Evolutionary conservation across 1,139 yeast species (phyloP).

Genomic region (Entelexis sorbosivorans): DNA sequence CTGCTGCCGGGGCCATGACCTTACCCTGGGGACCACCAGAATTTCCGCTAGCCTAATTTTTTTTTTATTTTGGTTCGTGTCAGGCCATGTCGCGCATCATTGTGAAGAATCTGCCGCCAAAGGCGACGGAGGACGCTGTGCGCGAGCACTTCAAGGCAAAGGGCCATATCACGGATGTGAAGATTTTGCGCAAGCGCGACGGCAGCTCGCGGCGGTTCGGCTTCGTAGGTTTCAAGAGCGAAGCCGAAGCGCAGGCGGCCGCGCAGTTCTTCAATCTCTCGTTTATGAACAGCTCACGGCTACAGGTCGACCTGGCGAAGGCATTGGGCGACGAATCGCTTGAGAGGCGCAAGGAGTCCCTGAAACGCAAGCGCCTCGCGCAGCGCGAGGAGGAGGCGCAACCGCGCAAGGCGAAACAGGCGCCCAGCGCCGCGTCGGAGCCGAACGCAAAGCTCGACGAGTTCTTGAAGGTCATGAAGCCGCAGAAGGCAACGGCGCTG

Average conservation of each 20-base stretch:
- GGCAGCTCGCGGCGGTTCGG: conserved; percentile 93
- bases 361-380: conserved; percentile 28
- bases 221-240: conserved; percentile 70
- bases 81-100: conserved; percentile 58
- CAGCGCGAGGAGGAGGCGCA: conserved; percentile 11
- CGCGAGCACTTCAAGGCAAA: conserved; percentile 51
- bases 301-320: conserved; percentile 73
- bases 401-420: conserved; percentile 4
- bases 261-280: conserved; percentile 65
- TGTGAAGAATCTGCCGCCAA: conserved; percentile 84
- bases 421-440: background rate
- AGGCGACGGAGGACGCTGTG: conserved; percentile 65
- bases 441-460: conserved; percentile 63
- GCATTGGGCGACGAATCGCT: conserved; percentile 31
- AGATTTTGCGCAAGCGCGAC: conserved; percentile 61
- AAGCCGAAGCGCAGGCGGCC: conserved; percentile 66
- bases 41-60: background rate
- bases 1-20: background rate
- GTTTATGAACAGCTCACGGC: conserved; percentile 70
- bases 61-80: background rate
- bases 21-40: conserved; percentile 1
- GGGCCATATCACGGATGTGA: conserved; percentile 65
- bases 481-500: conserved; percentile 49
- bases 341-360: conserved; percentile 24
- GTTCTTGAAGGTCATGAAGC: conserved; percentile 73